Evolutionary conservation across 345 rosid species (phyloP).

Genomic region (Eutrema yunnanense): DNA sequence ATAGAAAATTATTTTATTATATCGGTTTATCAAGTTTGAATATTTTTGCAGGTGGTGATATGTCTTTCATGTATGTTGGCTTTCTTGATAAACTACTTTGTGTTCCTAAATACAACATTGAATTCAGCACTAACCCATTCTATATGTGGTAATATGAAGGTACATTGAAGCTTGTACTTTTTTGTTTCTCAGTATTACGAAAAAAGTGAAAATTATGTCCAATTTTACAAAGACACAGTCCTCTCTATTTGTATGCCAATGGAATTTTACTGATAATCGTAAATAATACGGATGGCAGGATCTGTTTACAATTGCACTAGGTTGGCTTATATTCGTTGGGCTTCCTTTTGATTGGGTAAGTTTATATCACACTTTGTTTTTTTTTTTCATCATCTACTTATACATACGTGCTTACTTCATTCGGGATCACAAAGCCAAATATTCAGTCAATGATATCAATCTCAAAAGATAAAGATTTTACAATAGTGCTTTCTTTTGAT

Average conservation of each 20-base stretch:
- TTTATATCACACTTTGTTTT: background rate
- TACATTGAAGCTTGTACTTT: background rate
- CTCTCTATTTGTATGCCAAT: background rate
- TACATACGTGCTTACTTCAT: background rate
- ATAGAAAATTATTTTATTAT: background rate
- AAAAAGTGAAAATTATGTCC: background rate
- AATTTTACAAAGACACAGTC: background rate
- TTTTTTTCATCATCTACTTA: background rate
- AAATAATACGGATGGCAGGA: slow-evolving; percentile 36
- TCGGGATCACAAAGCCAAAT: background rate
- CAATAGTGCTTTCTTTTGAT: background rate
- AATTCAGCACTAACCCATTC: slow-evolving; percentile 74
- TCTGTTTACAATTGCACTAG: slow-evolving; percentile 60
- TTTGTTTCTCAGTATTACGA: background rate
- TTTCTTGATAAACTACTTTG: slow-evolving; percentile 54
- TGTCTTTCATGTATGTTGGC: slow-evolving; percentile 61
- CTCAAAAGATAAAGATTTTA: background rate
- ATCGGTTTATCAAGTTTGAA: background rate
- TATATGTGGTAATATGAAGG: slow-evolving; percentile 73
- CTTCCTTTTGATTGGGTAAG: slow-evolving; percentile 55
- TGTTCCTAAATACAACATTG: slow-evolving; percentile 63
- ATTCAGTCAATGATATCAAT: background rate
- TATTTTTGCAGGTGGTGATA: slow-evolving; percentile 49
- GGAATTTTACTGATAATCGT: background rate
- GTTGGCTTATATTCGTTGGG: slow-evolving; percentile 75